These are phyloP conservation scores for Hemerocallis citrina DNA, from an alignment of 106 monocot genomes.

Conservation along the genomic window DNA sequence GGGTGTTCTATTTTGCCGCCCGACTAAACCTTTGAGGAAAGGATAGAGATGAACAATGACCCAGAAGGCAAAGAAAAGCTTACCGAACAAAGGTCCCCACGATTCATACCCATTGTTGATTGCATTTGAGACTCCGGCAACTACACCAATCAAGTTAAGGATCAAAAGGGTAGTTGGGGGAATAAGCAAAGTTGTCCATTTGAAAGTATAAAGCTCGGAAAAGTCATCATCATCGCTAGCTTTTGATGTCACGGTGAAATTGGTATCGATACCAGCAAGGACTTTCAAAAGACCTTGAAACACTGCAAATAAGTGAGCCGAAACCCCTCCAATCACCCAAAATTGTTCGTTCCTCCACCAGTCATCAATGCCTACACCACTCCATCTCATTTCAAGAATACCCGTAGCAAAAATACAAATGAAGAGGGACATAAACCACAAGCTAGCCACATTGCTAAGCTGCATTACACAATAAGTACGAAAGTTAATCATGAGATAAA, in stretches of 20 bases:
- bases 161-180: conserved; percentile 65
- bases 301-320: conserved; percentile 62
- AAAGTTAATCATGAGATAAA: background rate
- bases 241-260: conserved; percentile 67
- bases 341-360: conserved; percentile 66
- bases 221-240: conserved; percentile 55
- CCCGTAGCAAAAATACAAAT: conserved; percentile 42
- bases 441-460: conserved; percentile 40
- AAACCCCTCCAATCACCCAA: conserved; percentile 81
- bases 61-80: conserved; percentile 80
- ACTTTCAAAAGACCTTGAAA: conserved; percentile 75
- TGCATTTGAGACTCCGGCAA: conserved; percentile 73
- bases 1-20: conserved; percentile 65
- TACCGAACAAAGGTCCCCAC: conserved; percentile 75
- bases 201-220: conserved; percentile 69
- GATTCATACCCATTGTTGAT: conserved; percentile 88
- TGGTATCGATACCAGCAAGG: conserved; percentile 71
- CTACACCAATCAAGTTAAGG: conserved; percentile 70
- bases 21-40: conserved; percentile 75
- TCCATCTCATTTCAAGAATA: conserved; percentile 56
- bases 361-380: conserved; percentile 42
- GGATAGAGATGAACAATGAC: conserved; percentile 80
- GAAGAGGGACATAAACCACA: conserved; percentile 55
- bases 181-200: conserved; percentile 77
- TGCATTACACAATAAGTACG: conserved; percentile 11